phyloP scores from a whole-genome alignment of 2,329 filamentous ascomycete genomes.

The Trichoderma semiorbis region DNA sequence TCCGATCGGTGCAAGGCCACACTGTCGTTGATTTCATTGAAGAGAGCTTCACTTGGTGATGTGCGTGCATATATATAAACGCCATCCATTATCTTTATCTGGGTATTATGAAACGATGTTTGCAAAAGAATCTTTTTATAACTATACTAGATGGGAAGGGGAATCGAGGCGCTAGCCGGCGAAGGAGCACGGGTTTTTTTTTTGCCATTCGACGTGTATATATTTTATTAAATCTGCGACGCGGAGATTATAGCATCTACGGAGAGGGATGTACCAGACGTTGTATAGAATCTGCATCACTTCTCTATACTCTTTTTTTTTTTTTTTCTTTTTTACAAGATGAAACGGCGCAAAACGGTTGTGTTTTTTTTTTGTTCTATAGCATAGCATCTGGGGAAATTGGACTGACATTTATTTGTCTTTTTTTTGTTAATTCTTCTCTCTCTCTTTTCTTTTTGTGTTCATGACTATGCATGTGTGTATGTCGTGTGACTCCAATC shows the following conservation, averaged over 20 bases:
- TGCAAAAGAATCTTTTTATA: background rate
- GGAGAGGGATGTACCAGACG: constrained; percentile 10
- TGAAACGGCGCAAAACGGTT: background rate
- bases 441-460: background rate
- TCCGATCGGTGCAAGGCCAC: constrained; percentile 59
- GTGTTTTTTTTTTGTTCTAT: constrained; percentile 6
- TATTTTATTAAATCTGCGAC: constrained; percentile 24
- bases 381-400: constrained; percentile 17
- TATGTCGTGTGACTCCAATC: background rate
- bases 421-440: background rate
- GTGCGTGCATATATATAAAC: background rate
- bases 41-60: constrained; percentile 69
- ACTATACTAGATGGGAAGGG: constrained; percentile 14
- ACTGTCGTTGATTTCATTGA: constrained; percentile 71
- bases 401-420: background rate
- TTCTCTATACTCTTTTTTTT: background rate
- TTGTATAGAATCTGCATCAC: constrained; percentile 19
- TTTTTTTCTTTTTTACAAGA: background rate
- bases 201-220: constrained; percentile 29
- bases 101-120: constrained; percentile 7
- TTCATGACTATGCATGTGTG: background rate
- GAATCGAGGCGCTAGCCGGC: background rate
- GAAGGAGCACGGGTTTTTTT: constrained; percentile 1
- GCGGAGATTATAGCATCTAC: constrained; percentile 23
- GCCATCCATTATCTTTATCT: background rate